These are phyloP conservation scores for Magnaporthales sp. DNA, from an alignment of 2,329 filamentous ascomycete genomes.

Conservation along the genomic window DNA sequence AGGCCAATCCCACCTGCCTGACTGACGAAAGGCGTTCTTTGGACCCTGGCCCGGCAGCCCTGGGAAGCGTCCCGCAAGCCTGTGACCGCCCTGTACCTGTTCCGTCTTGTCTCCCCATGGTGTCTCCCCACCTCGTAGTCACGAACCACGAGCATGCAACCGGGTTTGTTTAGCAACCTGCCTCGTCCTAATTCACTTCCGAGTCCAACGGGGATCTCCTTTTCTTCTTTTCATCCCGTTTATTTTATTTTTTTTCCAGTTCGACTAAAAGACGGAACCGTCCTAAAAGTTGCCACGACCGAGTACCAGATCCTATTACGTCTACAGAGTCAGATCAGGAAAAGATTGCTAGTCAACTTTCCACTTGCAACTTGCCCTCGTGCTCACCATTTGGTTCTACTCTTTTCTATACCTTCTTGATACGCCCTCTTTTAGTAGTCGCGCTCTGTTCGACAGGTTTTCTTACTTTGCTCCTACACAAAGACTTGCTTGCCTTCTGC, in stretches of 20 bases:
- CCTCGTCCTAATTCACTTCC: neutral
- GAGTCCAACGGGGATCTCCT: neutral
- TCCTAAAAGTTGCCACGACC: neutral
- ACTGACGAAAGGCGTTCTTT: neutral
- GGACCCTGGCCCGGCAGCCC: neutral
- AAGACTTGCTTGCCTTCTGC: neutral
- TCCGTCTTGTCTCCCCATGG: neutral
- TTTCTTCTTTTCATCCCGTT: neutral
- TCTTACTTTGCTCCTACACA: neutral
- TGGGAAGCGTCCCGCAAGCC: neutral
- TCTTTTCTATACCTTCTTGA: neutral
- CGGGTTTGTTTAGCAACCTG: neutral
- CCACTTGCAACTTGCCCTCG: neutral
- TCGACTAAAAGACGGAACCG: neutral
- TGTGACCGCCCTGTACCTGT: neutral
- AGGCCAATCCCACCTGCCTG: neutral
- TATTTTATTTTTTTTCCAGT: neutral
- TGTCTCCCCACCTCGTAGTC: neutral
- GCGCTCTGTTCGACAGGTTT: neutral
- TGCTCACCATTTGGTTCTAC: neutral
- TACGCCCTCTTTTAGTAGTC: neutral
- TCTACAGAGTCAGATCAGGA: neutral
- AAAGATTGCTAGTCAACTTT: neutral
- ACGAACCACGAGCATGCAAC: neutral
- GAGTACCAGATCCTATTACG: neutral